Percentiles rank a stretch among this genome's conserved stretches.
Conservation (phyloP, 2,329 filamentous ascomycete species). For the Ophiosphaerella korrae region DNA sequence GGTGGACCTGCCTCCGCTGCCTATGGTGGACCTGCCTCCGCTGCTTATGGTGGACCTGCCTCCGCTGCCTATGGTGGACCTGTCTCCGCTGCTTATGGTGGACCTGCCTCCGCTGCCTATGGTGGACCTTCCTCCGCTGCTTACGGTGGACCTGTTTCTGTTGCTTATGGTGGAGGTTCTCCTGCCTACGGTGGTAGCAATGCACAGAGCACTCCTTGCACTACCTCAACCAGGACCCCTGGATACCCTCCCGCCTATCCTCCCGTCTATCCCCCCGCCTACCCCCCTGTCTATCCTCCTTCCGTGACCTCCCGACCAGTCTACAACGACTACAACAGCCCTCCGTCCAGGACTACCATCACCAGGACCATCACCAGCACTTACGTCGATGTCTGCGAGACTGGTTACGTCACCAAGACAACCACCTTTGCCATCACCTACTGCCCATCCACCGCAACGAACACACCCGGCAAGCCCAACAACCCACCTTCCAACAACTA, state of each 20-base stretch:
- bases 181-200: neutral
- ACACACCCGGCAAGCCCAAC: slow-evolving; percentile 10
- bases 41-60: no score
- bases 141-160: neutral
- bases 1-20: no score
- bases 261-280: slow-evolving; percentile 2
- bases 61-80: no score
- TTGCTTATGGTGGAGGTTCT: neutral
- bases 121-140: no score
- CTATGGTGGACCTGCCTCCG: no score
- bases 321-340: slow-evolving; percentile 8
- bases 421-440: slow-evolving; percentile 34
- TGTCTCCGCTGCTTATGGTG: no score
- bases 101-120: no score
- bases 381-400: slow-evolving; percentile 42
- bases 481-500: neutral
- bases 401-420: slow-evolving; percentile 40
- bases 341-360: slow-evolving; percentile 16
- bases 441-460: slow-evolving; percentile 15
- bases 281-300: slow-evolving; percentile 9
- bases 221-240: slow-evolving; percentile 1
- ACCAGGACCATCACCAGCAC: slow-evolving; percentile 33
- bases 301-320: slow-evolving; percentile 11
- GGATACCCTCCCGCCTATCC: slow-evolving; percentile 1
- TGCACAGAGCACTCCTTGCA: slow-evolving; percentile 10